Evolutionary conservation across 1,139 yeast genomes (phyloP).

Genomic region (Candida tetrigidarum): DNA sequence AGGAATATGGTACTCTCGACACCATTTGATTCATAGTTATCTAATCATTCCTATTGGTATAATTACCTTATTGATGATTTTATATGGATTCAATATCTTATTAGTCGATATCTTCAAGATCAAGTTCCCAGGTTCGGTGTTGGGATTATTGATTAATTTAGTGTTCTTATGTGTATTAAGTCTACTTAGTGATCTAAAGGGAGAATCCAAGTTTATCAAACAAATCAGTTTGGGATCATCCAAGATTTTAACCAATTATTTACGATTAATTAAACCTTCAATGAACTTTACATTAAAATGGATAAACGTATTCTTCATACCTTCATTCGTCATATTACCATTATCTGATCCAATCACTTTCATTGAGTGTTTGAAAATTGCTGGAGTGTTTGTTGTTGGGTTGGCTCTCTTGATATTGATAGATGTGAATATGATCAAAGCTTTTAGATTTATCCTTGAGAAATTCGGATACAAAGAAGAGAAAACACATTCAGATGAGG

Average conservation of each 20-base stretch:
- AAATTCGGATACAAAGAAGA: constrained; percentile 21
- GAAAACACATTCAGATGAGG: constrained; percentile 18
- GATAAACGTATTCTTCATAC: constrained; percentile 81
- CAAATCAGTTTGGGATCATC: constrained; percentile 32
- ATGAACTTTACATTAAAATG: constrained; percentile 73
- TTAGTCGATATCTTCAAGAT: constrained; percentile 53
- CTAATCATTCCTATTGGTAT: constrained; percentile 42
- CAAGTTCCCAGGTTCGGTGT: constrained; percentile 74
- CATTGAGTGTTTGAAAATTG: constrained; percentile 72
- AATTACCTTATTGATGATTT: constrained; percentile 35
- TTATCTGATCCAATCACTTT: constrained; percentile 65
- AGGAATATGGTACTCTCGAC: constrained; percentile 34
- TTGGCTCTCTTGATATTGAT: constrained; percentile 55
- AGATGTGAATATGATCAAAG: constrained; percentile 42
- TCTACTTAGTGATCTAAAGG: constrained; percentile 20
- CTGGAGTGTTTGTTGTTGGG: constrained; percentile 73
- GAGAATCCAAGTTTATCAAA: constrained; percentile 11
- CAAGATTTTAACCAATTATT: constrained; percentile 43
- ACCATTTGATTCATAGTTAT: constrained; percentile 39
- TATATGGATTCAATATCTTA: constrained; percentile 68
- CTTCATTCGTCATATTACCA: constrained; percentile 75
- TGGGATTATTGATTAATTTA: constrained; percentile 71
- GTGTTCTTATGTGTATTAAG: constrained; percentile 46
- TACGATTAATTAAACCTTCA: constrained; percentile 60
- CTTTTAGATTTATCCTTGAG: constrained; percentile 29